Percentiles rank a stretch among this genome's conserved stretches.
Evolutionary conservation across 2,329 filamentous ascomycete genomes (phyloP).

Genomic region (Ceratocystis eucalypticola): DNA sequence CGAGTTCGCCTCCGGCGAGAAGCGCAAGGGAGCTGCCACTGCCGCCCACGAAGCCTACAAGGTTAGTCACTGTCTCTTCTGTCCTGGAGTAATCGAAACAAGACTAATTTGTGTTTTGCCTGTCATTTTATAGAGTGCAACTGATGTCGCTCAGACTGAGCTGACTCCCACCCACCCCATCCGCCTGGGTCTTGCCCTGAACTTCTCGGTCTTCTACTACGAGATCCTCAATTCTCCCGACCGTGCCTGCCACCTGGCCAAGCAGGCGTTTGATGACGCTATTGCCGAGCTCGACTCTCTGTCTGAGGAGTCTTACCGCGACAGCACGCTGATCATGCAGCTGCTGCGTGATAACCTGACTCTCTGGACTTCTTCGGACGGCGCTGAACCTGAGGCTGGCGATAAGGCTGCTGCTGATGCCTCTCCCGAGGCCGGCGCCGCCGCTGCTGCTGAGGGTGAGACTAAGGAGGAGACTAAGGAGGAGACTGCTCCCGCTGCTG

Average conservation of each 20-base stretch:
- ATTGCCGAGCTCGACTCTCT: conserved; percentile 96
- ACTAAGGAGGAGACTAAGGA: conserved; percentile 35
- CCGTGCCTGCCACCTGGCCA: conserved; percentile 95
- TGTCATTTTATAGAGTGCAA: conserved; percentile 53
- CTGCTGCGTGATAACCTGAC: conserved; percentile 95
- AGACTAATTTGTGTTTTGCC: no score
- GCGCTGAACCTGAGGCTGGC: conserved; percentile 57
- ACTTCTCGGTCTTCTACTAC: conserved; percentile 99
- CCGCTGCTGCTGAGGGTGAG: conserved; percentile 26
- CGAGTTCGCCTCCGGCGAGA: conserved; percentile 88
- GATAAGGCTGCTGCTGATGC: conserved; percentile 48
- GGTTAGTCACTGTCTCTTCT: conserved; percentile 69
- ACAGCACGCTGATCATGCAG: conserved; percentile 99
- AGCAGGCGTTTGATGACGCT: conserved; percentile 97
- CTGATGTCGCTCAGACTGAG: conserved; percentile 95
- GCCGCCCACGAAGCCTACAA: conserved; percentile 97
- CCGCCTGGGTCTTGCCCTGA: conserved; percentile 89
- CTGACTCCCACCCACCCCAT: conserved; percentile 96
- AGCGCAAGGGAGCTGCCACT: conserved; percentile 87
- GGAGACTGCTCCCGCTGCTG: conserved; percentile 31
- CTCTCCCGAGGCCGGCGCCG: conserved; percentile 30
- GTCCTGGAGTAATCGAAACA: no score
- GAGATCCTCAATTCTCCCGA: conserved; percentile 98
- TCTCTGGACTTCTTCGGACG: conserved; percentile 93
- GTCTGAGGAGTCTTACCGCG: conserved; percentile 95